These are phyloP conservation scores for Davidsoniella virescens DNA, from an alignment of 2,329 filamentous ascomycete species.

Conservation along the genomic window DNA sequence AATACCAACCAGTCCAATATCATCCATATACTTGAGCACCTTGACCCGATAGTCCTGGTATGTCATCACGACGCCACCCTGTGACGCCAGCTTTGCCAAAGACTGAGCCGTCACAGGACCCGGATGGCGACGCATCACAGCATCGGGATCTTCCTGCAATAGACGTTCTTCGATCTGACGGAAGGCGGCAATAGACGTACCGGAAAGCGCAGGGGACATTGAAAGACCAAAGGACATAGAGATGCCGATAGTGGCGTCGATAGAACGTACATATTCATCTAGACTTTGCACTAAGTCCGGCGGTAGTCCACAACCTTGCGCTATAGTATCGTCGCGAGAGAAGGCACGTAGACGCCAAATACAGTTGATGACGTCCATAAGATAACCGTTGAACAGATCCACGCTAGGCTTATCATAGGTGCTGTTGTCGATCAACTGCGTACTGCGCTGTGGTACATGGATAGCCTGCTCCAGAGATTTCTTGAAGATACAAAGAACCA, in stretches of 20 bases:
- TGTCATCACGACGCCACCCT: conserved; percentile 47
- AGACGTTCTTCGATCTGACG: conserved; percentile 41
- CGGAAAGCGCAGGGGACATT: conserved; percentile 38
- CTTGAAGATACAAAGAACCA: conserved; percentile 57
- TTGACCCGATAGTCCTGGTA: conserved; percentile 63
- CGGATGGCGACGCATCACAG: conserved; percentile 31
- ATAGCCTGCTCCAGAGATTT: conserved; percentile 44
- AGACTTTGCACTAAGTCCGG: conserved; percentile 28
- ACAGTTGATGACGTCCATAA: conserved; percentile 78
- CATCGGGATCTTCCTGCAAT: conserved; percentile 18
- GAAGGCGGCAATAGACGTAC: conserved; percentile 38
- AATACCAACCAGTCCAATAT: conserved; percentile 47
- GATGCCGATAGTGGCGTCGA: conserved; percentile 32
- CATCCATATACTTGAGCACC: conserved; percentile 53
- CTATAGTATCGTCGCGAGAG: conserved; percentile 38
- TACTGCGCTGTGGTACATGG: not conserved
- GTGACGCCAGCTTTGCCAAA: conserved; percentile 42
- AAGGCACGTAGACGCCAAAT: conserved; percentile 65
- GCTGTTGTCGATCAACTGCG: conserved; percentile 32
- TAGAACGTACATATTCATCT: conserved; percentile 29
- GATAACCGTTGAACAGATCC: conserved; percentile 61
- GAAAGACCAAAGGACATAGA: conserved; percentile 40
- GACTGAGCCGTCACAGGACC: conserved; percentile 56
- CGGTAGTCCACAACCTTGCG: conserved; percentile 37
- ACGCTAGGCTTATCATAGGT: conserved; percentile 44